Evolutionary conservation across 2,329 filamentous ascomycete genomes (phyloP), one percentile per base, ranked within the genome.

Genomic region (Gnomoniopsis smithogilvyi): DNA sequence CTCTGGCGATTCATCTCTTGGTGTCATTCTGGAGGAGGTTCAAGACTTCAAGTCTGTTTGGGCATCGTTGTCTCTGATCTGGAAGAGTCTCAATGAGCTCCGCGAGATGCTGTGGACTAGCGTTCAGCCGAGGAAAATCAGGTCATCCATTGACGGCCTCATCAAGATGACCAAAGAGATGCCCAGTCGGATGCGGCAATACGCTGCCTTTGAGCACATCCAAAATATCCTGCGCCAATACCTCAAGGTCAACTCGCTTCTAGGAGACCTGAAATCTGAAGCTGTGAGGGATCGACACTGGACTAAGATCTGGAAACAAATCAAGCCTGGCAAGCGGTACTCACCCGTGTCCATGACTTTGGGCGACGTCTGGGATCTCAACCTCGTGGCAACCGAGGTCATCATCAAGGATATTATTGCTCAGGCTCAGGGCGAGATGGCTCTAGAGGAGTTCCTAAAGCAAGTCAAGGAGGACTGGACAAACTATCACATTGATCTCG

Each of bases 101-200:
- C 87, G 92, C 33, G 96, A 99, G 67, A 90, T 87, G 54, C 82
- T 96, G 1, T 99, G 96, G 96, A 96, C 89, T 58, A 96, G 91
- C 69, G 90, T 99, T 1, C 92, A 98, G 70, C 94, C 96, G 10
- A 86, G 95, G 64, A 99, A 98, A 76, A 86, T 99, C 60, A 87
- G 95, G 41, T 85, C 90, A 66, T 90, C 91, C 63, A 88, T 99
- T 53, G 94, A 99, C 69, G 88, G 89, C 51, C 83, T 98, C 55
- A 91, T 98, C 72, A 96, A 96, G 79, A 96, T 96, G 84, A 98
- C 93, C 38, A 98, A 96, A 76, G 94, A 98, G 63, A 98, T 99
- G 95, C 95, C 96, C 0, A 96, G 92, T 74, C 88, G 95, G 61
- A 98, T 99, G 94, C 88, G 96, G 62, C 96, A 99, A 70, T 99